These are phyloP conservation scores for Carex arenaria DNA, from an alignment of 202 grass and related monocot genomes.

Conservation along the genomic window DNA sequence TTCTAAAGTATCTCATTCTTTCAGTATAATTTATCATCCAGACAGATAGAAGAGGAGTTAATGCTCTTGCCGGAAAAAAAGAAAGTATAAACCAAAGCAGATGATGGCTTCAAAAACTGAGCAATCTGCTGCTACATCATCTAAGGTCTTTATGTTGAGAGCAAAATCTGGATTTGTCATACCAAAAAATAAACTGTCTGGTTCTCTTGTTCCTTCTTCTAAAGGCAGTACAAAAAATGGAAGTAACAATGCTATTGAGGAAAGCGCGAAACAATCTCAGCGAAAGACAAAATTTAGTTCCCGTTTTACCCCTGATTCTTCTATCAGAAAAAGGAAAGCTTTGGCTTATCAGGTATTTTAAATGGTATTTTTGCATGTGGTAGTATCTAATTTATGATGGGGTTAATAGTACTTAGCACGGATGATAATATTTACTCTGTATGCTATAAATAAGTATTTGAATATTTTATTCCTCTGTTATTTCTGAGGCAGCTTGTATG, in stretches of 20 bases:
- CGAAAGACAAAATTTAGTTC: slow-evolving; percentile 79
- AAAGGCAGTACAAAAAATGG: slow-evolving; percentile 47
- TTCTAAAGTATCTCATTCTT: not conserved
- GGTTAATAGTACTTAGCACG: not conserved
- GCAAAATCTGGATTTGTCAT: slow-evolving; percentile 90
- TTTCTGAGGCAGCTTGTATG: not conserved
- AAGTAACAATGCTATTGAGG: slow-evolving; percentile 24
- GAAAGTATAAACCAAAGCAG: not conserved
- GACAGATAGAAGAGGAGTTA: not conserved
- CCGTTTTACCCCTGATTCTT: slow-evolving; percentile 47
- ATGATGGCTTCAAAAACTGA: slow-evolving; percentile 67
- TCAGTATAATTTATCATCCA: not conserved
- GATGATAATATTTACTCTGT: not conserved
- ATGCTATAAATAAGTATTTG: not conserved
- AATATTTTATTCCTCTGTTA: not conserved
- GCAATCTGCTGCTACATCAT: slow-evolving; percentile 29
- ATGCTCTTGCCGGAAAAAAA: slow-evolving; percentile 1
- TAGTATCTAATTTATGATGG: not conserved
- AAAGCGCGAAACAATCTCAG: slow-evolving; percentile 43
- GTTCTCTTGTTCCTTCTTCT: slow-evolving; percentile 44
- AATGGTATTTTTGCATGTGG: not conserved
- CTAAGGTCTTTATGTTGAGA: slow-evolving; percentile 62
- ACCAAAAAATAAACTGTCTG: slow-evolving; percentile 90
- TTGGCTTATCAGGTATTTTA: slow-evolving; percentile 72
- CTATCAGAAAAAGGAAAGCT: slow-evolving; percentile 61